Percentiles rank a stretch among this genome's conserved stretches.
phyloP scores from a whole-genome alignment of 2,329 filamentous ascomycete genomes.

The Cladosporium halotolerans region DNA sequence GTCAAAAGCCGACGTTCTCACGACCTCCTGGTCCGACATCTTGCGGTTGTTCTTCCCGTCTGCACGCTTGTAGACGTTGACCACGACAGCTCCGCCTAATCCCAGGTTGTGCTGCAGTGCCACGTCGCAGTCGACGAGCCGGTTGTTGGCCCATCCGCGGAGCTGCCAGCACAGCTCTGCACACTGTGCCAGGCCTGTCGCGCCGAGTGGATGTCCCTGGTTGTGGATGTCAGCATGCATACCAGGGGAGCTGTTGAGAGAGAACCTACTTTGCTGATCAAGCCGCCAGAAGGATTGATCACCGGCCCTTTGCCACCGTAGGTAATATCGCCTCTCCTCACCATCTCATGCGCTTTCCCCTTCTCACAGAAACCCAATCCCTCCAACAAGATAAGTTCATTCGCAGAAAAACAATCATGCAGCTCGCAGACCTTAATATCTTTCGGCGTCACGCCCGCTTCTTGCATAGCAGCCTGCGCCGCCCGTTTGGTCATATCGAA shows the following conservation, averaged over 20 bases:
- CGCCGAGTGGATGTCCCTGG: constrained; percentile 77
- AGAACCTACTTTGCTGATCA: constrained; percentile 76
- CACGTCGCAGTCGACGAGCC: constrained; percentile 61
- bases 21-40: constrained; percentile 59
- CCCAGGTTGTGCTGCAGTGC: constrained; percentile 91
- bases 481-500: constrained; percentile 76
- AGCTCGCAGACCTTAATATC: constrained; percentile 83
- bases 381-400: constrained; percentile 88
- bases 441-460: constrained; percentile 60
- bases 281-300: constrained; percentile 84
- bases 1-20: constrained; percentile 62
- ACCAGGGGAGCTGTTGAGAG: background rate
- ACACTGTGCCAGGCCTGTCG: constrained; percentile 86
- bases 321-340: constrained; percentile 80
- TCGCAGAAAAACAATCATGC: constrained; percentile 94
- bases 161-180: constrained; percentile 92
- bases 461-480: constrained; percentile 58
- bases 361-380: constrained; percentile 68
- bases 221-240: background rate
- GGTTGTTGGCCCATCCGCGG: constrained; percentile 83
- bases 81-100: constrained; percentile 80
- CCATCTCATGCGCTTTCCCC: constrained; percentile 87
- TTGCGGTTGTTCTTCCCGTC: constrained; percentile 62
- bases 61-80: constrained; percentile 78
- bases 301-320: constrained; percentile 72